phyloP scores from a whole-genome alignment of 176 grass and related monocot species.

The Ampelocalamus luodianensis region DNA sequence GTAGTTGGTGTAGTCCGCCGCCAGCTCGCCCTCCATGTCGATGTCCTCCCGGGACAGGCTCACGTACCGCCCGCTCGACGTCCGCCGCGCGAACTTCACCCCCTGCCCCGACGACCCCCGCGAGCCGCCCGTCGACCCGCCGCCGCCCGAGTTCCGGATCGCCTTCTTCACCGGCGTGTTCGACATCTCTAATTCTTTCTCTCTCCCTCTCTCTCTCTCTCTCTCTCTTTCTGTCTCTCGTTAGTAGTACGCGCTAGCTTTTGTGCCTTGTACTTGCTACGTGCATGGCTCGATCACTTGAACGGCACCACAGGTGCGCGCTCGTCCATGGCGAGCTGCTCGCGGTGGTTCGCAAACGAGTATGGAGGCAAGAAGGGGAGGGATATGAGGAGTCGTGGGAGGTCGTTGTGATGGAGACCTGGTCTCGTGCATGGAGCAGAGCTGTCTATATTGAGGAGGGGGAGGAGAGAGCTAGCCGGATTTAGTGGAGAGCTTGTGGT shows the following conservation, averaged over 20 bases:
- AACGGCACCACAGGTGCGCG: neutral
- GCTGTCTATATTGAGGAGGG: constrained; percentile 25
- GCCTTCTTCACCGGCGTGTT: constrained; percentile 64
- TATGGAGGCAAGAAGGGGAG: neutral
- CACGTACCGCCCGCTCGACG: constrained; percentile 80
- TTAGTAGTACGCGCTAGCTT: neutral
- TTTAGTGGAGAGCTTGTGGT: constrained; percentile 44
- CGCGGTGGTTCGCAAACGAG: constrained; percentile 45
- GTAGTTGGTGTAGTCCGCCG: constrained; percentile 89
- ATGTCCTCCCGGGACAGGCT: constrained; percentile 89
- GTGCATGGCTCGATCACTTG: constrained; percentile 1
- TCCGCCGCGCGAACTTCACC: constrained; percentile 89
- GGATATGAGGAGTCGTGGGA: constrained; percentile 30
- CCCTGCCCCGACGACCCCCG: constrained; percentile 47
- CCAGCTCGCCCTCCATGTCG: constrained; percentile 72
- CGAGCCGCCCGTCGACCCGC: neutral
- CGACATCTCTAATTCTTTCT: constrained; percentile 26
- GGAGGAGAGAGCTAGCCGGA: constrained; percentile 11
- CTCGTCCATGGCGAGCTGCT: constrained; percentile 30
- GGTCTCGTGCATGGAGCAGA: constrained; percentile 2
- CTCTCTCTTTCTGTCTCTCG: too few species aligned
- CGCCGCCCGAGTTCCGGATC: constrained; percentile 49
- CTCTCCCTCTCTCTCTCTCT: too few species aligned
- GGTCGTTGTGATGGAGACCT: constrained; percentile 20
- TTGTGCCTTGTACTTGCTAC: neutral